Base-by-base conservation (phyloP, 805 yeast genomes). In the Vanderwaltozyma tropicalis region DNA sequence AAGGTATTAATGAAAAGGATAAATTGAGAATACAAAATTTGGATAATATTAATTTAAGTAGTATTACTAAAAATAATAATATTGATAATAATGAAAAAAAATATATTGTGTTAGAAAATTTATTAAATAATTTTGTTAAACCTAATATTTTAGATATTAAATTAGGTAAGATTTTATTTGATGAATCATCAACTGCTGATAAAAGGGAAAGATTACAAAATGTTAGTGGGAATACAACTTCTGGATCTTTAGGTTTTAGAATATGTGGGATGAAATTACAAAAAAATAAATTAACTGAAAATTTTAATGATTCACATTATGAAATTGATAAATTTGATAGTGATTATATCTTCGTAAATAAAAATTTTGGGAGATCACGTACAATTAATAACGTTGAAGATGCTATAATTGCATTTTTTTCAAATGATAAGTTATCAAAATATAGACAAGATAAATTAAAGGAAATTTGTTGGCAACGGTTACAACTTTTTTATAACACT, bases 91-190 rank as follows among this genome's bases (percentile, higher is more conserved):
- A 22, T 4, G 13, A 44, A 7, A 52, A 57, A 32, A 56, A 58
- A 36, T 78, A 68, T 40, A 48, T 88, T 2, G 92, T 89, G 7
- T 61, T 92, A 25, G 78, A 78, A 48, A 92, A 89, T 56, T 54
- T 80, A 3, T 62, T 81, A 21, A 54, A 69, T 38, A 85, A 85
- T 0, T 82, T 68, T 52, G 52, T 35, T 4, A 60, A 64, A 32
- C 96, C 97, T 0, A 72, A 81, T 38, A 69, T 92, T 2, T 50
- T 89, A 44, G 98, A 89, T 55, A 73, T 89, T 33, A 89, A 89
- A 55, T 64, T 89, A 3, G 98, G 98, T 0, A 58, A 75, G 5
- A 52, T 68, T 9, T 61, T 89, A 27, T 76, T 80, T 48, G 97
- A 89, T 57, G 74, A 68, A 5, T 47, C 50, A 12, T 76, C 84